Conservation (phyloP, 2,329 filamentous ascomycete genomes). For the Alternaria brassicicola region DNA sequence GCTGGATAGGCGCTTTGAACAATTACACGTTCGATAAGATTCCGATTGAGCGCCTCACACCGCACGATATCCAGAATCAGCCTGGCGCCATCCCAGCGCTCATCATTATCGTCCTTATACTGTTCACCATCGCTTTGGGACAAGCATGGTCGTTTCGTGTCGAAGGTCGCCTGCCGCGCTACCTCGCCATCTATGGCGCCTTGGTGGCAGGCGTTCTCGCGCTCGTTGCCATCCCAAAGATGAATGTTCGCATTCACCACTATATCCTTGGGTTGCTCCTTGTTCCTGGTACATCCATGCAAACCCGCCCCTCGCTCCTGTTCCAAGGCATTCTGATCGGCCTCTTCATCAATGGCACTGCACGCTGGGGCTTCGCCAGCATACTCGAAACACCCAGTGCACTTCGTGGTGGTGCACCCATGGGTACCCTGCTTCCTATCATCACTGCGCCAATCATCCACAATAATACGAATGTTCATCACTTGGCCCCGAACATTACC, state of each 20-base stretch:
- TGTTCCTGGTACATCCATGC: constrained; percentile 85
- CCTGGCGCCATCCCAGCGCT: constrained; percentile 87
- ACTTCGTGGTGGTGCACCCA: constrained; percentile 63
- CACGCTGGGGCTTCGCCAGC: constrained; percentile 90
- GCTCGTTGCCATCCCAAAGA: constrained; percentile 72
- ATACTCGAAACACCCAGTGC: constrained; percentile 81
- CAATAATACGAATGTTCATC: constrained; percentile 52
- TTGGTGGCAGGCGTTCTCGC: constrained; percentile 80
- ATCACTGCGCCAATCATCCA: constrained; percentile 50
- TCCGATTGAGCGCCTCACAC: constrained; percentile 88
- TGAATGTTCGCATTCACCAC: constrained; percentile 89
- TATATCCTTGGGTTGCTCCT: constrained; percentile 89
- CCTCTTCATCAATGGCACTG: constrained; percentile 91
- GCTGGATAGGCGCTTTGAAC: constrained; percentile 88
- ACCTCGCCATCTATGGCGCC: constrained; percentile 78
- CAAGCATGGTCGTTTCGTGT: constrained; percentile 88
- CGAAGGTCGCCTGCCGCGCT: constrained; percentile 78
- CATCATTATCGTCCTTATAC: constrained; percentile 73
- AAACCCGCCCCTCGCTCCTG: constrained; percentile 80
- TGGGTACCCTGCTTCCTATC: constrained; percentile 64
- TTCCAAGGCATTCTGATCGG: constrained; percentile 91
- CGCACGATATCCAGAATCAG: constrained; percentile 85
- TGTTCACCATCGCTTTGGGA: constrained; percentile 70
- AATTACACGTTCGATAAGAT: constrained; percentile 97
- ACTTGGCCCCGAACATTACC: constrained; percentile 61